A percentile compares a stretch with the other conserved stretches of the same genome.
These are phyloP conservation scores for Cupressus sempervirens DNA, from an alignment of 75 land plant species.

Conservation along the genomic window DNA sequence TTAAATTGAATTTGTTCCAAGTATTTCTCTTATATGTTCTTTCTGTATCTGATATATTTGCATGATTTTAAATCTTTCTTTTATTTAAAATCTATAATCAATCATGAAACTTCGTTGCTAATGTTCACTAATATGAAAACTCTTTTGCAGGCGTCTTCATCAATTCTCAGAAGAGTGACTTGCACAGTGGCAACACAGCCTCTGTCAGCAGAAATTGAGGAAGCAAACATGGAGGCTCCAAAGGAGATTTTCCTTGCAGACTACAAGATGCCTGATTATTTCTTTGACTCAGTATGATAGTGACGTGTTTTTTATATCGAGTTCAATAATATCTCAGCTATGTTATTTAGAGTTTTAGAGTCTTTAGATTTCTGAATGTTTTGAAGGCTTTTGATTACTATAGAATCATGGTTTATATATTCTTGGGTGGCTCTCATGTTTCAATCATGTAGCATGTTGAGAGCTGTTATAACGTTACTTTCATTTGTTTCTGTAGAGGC, in stretches of 20 bases:
- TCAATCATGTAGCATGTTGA: background rate
- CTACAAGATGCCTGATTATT: constrained; percentile 78
- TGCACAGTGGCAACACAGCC: constrained; percentile 69
- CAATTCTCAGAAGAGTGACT: constrained; percentile 17
- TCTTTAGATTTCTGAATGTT: background rate
- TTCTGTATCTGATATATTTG: background rate
- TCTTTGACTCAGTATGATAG: constrained; percentile 65
- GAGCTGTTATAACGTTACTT: background rate
- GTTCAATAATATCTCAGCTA: too few species aligned
- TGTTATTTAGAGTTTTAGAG: too few species aligned
- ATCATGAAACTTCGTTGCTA: background rate
- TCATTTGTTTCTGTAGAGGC: background rate
- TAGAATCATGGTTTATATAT: background rate
- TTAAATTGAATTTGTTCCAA: background rate
- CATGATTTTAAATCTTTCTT: background rate
- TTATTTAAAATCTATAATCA: background rate
- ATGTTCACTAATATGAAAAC: background rate
- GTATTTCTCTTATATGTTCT: background rate
- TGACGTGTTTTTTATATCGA: background rate
- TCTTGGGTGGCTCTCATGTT: background rate
- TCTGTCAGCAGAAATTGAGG: constrained; percentile 41
- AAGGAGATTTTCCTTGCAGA: constrained; percentile 87
- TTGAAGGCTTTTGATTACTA: background rate
- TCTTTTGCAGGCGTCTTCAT: constrained; percentile 27
- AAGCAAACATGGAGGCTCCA: constrained; percentile 63